These are phyloP conservation scores for Penicillium silybi DNA, from an alignment of 495 filamentous ascomycete genomes.

Conservation along the genomic window DNA sequence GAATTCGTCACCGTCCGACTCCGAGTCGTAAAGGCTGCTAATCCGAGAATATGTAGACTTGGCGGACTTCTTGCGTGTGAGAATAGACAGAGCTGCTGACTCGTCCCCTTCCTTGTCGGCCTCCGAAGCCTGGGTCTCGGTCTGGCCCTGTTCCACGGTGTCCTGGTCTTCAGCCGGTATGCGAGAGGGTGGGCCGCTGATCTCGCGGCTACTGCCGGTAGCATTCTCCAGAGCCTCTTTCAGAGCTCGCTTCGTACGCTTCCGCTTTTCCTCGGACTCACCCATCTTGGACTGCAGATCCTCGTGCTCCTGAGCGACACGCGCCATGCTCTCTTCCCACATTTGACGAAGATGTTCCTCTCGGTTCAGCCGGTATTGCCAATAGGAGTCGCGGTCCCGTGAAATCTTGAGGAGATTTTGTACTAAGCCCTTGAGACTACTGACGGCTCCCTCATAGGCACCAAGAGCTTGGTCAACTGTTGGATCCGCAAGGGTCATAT, in stretches of 20 bases:
- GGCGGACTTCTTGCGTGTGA: slow-evolving; percentile 14
- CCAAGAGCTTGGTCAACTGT: slow-evolving; percentile 72
- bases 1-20: slow-evolving; percentile 88
- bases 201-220: slow-evolving; percentile 41
- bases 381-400: slow-evolving; percentile 88
- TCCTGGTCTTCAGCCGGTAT: slow-evolving; percentile 11
- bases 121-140: slow-evolving; percentile 10
- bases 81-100: slow-evolving; percentile 6
- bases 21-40: slow-evolving; percentile 64
- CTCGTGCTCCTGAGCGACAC: slow-evolving; percentile 89
- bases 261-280: slow-evolving; percentile 86
- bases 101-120: slow-evolving; percentile 5
- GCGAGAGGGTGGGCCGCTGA: slow-evolving; percentile 28
- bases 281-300: slow-evolving; percentile 80
- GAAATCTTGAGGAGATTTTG: slow-evolving; percentile 88
- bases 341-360: slow-evolving; percentile 84
- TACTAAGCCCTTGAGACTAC: slow-evolving; percentile 79
- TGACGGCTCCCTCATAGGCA: slow-evolving; percentile 85
- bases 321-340: slow-evolving; percentile 99
- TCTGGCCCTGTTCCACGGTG: slow-evolving; percentile 16
- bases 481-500: slow-evolving; percentile 66
- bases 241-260: slow-evolving; percentile 82
- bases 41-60: slow-evolving; percentile 28
- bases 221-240: slow-evolving; percentile 76
- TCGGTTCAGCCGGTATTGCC: slow-evolving; percentile 89